Base-by-base conservation (phyloP, 2,329 filamentous ascomycete genomes). In the Fusarium agapanthi region DNA sequence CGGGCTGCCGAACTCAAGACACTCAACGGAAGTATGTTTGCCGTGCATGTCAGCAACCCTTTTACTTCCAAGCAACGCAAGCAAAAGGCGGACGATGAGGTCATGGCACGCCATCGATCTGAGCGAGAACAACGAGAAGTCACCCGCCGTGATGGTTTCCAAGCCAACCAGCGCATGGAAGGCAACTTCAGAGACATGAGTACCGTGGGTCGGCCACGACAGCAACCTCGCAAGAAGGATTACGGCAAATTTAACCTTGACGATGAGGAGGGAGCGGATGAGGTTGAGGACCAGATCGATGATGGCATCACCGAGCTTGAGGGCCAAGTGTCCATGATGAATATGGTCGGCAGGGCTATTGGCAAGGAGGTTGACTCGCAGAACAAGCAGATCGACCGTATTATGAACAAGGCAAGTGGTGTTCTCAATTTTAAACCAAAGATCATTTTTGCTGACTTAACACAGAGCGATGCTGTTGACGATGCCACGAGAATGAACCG, bases 1-100 rank as follows among this genome's bases (percentile, higher is more conserved):
- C 93, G 93, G 76, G 92, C 94, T 3, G 89, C 90, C 53, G 94
- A 97, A 79, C 85, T 98, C 41, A 95, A 95, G 84, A 93, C 89
- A 2, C 86, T 97, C 55, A 97, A 98, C 82, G 87, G 92, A 71
- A 95, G 92, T 84, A 97, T 98, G 94, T 97, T 97, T 78, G 93
- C 93, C 10, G 89, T 95, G 28, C 92, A 95, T 77, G 91, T 95
- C 32, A 86, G 86, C 59, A 94, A 94, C 76, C 92, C 92, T 0
- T 94, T 97, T 80, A 96, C 93, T 1, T 90, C 89, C 20, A 90
- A 88, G 70, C 88, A 87, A 73, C 88, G 91, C 48, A 88, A 87
- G 34, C 86, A 87, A 61, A 89, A 89, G 64, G 88, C 89, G 44
- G 93, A 96, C 72, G 86, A 91, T 56, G 86, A 89, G 61, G 88